Conservation (phyloP, 2,329 filamentous ascomycete genomes). For the Chrysoporthe puriensis region DNA sequence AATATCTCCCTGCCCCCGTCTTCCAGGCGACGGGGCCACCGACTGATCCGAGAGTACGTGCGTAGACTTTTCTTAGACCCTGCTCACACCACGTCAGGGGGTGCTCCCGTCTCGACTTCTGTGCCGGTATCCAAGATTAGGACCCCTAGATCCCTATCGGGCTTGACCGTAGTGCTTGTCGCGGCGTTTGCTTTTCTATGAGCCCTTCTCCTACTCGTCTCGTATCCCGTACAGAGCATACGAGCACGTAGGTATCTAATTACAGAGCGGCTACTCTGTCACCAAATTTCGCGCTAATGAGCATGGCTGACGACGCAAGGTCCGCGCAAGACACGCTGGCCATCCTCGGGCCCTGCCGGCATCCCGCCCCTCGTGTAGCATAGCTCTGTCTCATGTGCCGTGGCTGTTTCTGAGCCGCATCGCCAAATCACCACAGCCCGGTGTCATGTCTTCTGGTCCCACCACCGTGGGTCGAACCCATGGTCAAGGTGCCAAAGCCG, state of each 20-base stretch:
- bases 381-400: slow-evolving; percentile 3
- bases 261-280: background rate
- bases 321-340: background rate
- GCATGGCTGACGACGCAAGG: slow-evolving; percentile 4
- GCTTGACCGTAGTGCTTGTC: background rate
- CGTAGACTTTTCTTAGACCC: background rate
- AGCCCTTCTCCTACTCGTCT: too few species aligned
- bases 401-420: background rate
- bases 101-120: slow-evolving; percentile 1
- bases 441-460: slow-evolving; percentile 14
- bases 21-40: background rate
- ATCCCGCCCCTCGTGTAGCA: background rate
- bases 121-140: slow-evolving; percentile 12
- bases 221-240: background rate
- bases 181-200: background rate
- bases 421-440: background rate
- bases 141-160: slow-evolving; percentile 2
- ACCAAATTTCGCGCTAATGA: slow-evolving; percentile 4
- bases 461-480: slow-evolving; percentile 23
- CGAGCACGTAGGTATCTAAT: background rate
- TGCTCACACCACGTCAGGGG: slow-evolving; percentile 7
- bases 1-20: background rate
- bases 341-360: background rate
- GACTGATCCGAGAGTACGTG: background rate
- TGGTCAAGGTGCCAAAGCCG: slow-evolving; percentile 11